A percentile compares a stretch with the other conserved stretches of the same genome.
Conservation (phyloP, 169 alveolate species). For the Plasmodium relictum region DNA sequence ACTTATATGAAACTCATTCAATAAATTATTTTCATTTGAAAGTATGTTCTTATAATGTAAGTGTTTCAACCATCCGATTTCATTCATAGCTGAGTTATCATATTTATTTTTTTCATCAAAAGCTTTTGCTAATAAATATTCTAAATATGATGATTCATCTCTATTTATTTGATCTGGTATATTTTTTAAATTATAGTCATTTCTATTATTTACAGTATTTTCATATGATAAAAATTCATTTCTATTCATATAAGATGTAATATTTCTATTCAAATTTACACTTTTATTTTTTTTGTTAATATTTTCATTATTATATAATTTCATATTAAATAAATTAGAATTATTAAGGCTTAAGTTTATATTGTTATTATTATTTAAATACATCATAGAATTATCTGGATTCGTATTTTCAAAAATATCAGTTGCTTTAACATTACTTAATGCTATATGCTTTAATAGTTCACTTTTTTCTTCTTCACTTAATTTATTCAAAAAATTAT, state of each 20-base stretch:
- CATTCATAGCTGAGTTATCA: no score
- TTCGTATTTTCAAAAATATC: constrained; percentile 6
- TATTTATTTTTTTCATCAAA: background rate
- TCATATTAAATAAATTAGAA: background rate
- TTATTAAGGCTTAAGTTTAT: no score
- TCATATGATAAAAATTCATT: background rate
- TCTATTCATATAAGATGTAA: background rate
- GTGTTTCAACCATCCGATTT: no score
- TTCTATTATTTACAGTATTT: background rate
- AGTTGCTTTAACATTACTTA: background rate
- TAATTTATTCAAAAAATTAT: constrained; percentile 15
- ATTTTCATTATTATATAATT: background rate
- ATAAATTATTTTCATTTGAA: no score
- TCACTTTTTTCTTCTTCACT: constrained; percentile 36
- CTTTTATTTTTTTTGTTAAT: background rate
- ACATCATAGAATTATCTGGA: background rate
- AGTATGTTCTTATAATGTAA: no score
- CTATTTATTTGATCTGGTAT: background rate
- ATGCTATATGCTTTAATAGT: constrained; percentile 16
- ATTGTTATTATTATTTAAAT: background rate
- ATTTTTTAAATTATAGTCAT: background rate
- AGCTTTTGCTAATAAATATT: background rate
- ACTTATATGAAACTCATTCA: no score
- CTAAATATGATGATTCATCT: background rate
- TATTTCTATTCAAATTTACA: background rate